Conservation (phyloP, 176 grass and related monocot genomes). For the Pontederia crassipes region DNA sequence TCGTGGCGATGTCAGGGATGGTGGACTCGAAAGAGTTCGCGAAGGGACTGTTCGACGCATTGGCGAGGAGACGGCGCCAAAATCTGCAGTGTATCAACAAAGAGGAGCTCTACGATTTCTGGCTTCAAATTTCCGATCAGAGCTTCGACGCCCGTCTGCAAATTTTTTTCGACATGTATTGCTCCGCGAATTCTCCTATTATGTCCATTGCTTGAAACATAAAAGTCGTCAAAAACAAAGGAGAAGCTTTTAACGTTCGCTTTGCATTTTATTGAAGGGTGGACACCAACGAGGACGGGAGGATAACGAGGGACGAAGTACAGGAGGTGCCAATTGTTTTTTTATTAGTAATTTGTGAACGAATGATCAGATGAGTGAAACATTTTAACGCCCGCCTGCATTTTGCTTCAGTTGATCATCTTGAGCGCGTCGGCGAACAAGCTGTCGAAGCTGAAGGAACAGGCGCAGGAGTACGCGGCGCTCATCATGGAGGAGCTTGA, state of each 20-base stretch:
- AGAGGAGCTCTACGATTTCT: slow-evolving; percentile 98
- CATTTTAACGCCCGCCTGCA: background rate
- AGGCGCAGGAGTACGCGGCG: slow-evolving; percentile 88
- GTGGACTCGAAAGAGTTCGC: slow-evolving; percentile 94
- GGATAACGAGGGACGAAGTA: slow-evolving; percentile 96
- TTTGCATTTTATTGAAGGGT: slow-evolving; percentile 59
- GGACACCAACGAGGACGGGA: slow-evolving; percentile 98
- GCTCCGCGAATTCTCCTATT: background rate
- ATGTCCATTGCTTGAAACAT: background rate
- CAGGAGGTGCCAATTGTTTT: slow-evolving; percentile 54
- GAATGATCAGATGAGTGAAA: background rate
- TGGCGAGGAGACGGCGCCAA: slow-evolving; percentile 58
- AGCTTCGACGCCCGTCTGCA: slow-evolving; percentile 99
- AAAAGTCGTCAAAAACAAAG: background rate
- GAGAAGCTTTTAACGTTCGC: background rate
- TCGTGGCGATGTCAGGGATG: slow-evolving; percentile 44
- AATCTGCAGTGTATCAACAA: slow-evolving; percentile 78
- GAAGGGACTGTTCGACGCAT: slow-evolving; percentile 82
- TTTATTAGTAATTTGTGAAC: slow-evolving; percentile 9
- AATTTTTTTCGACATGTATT: slow-evolving; percentile 99
- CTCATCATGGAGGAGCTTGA: slow-evolving; percentile 99
- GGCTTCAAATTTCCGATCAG: slow-evolving; percentile 96
- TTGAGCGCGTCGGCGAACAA: slow-evolving; percentile 97
- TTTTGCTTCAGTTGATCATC: slow-evolving; percentile 55
- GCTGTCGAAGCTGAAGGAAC: slow-evolving; percentile 88